Base-by-base conservation (phyloP, 2,329 filamentous ascomycete genomes). In the Cladophialophora psammophila region DNA sequence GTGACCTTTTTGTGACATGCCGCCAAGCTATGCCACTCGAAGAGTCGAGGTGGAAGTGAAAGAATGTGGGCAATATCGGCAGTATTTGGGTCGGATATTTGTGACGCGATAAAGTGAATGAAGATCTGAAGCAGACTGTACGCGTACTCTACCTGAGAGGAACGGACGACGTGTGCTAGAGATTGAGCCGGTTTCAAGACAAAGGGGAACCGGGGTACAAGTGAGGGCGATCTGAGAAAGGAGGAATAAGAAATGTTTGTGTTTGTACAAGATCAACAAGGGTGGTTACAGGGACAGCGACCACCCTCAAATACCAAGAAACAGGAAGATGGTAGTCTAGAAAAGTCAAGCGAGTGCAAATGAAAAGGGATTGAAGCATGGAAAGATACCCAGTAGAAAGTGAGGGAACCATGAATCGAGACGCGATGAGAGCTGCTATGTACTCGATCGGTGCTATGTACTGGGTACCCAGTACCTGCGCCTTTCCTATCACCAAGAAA, bases 1-100 rank as follows among this genome's bases (percentile, higher is more conserved):
- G 57, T 70, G 59, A 34, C 57, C 63, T 48, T 53, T 68, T 36
- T 64, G 60, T 66, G 68, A 67, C 68, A 68, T 68, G 56, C 54
- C 54, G 56, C 35, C 36, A 61, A 55, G 63, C 64, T 66, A 68
- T 66, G 66, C 60, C 68, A 45, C 50, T 34, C 52, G 42, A 50
- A 48, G 56, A 3, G 63, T 20, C 52, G 36, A 38, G 58, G 60
- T 60, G 18, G 63, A 63, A 54, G 64, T 26, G 26, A 63, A 68
- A 53, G 55, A 60, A 61, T 64, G 60, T 66, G 67, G 57, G 55
- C 64, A 58, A 34, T 38, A 18, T 26, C 59, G 18, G 52, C 53
- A 64, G 53, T 42, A 34, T 45, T 40, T 31, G 31, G 31, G 31
- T 34, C 26, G 7, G 38, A 15, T 35, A 61, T 32, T 36, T 31